These are phyloP conservation scores for Eucalyptus melliodora DNA, from an alignment of 345 rosid genomes.

Conservation along the genomic window DNA sequence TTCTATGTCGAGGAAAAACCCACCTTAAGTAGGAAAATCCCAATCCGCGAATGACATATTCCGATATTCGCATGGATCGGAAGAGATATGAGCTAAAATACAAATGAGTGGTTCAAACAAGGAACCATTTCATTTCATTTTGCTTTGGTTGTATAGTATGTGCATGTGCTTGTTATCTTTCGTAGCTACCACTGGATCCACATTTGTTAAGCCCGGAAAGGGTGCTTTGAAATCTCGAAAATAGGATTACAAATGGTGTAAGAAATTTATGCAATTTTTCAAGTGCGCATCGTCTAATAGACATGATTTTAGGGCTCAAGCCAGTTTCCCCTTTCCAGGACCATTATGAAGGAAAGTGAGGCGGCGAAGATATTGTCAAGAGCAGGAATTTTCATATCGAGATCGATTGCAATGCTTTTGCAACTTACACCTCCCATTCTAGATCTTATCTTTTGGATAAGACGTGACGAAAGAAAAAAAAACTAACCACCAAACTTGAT, in stretches of 20 bases:
- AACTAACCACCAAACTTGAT: background rate
- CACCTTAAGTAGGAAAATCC: background rate
- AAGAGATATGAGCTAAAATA: background rate
- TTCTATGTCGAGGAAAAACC: background rate
- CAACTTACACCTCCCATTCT: background rate
- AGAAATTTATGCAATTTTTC: background rate
- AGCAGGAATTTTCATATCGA: background rate
- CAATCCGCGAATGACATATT: background rate
- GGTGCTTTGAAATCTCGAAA: background rate
- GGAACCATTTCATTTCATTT: accelerated
- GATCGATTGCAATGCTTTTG: background rate
- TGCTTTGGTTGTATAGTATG: background rate
- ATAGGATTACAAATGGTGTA: background rate
- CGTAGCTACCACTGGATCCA: background rate
- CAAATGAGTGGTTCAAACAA: background rate
- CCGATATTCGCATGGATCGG: accelerated
- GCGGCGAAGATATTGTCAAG: background rate
- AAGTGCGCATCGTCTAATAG: background rate
- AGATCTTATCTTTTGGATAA: background rate
- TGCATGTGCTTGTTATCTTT: background rate
- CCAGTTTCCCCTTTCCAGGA: background rate
- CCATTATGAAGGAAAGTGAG: background rate
- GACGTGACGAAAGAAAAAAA: too few species aligned
- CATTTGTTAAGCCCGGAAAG: accelerated
- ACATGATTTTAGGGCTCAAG: background rate